Evolutionary conservation across 345 rosid species (phyloP), one percentile per base, ranked within the genome.

Genomic region (Stellera chamaejasme): DNA sequence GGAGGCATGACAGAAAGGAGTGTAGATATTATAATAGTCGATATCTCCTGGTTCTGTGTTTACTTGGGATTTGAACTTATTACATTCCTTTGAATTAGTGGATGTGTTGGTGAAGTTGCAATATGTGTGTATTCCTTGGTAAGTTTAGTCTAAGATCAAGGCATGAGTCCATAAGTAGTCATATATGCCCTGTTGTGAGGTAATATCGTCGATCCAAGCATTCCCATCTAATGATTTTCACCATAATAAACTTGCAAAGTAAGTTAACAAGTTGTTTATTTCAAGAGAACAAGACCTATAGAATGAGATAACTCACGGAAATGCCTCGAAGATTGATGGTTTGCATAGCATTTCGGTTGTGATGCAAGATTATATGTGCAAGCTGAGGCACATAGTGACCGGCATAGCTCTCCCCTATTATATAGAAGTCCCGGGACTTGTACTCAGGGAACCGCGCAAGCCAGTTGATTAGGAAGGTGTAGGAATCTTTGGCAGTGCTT

Each of bases 151-250:
- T 0, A 80, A 74, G 51, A 60, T 78, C 43, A 82, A 58, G 27
- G 82, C 80, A 54, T 76, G 88, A 3, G 73, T 66, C 88, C 88
- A 74, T 45, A 43, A 58, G 28, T 64, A 82, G n/a, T 82, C 75
- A 42, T 43, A 69, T 2, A 39, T 42, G 13, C 87, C 84, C 56
- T 46, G 66, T 10, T 0, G 6, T 13, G 55, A 27, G 2, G 58
- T 55, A 10, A 0, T n/a, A 3, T 58, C 66, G 46, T 82, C 82
- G 26, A 79, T 49, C 67, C 55, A 78, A 10, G 79, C 81, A 63
- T 81, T 81, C 10, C 81, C 83, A n/a, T 73, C 84, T 82, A 77
- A 59, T 26, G 23, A 19, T 19, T 19, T 19, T 19, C 23, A 19
- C 23, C 23, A 19, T 19, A 19, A 19, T 19, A 19, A 19, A 19